Base-by-base conservation (phyloP, 768 basidiomycete species). In the Chalciporus piperatus region DNA sequence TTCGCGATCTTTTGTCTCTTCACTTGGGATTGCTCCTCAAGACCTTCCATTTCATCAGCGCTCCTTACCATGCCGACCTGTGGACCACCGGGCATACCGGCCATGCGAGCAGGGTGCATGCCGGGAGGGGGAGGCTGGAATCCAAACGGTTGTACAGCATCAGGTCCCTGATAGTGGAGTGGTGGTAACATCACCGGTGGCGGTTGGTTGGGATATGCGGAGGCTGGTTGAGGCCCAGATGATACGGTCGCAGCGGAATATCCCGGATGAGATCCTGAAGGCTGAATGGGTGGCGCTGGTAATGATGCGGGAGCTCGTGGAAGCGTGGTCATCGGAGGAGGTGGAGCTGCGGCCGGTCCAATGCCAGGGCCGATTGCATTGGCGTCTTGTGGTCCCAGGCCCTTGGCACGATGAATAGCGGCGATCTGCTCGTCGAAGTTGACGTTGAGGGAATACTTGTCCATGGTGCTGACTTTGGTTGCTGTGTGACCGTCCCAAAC, bases 401-500 rank as follows among this genome's bases (percentile, higher is more conserved):
- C 93, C 68, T 93, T 92, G 22, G 92, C 83, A 51, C 88, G 88
- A 72, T 97, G 95, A 52, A 98, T 93, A 43, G 94, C 92, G 40
- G 92, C 92, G 67, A 99, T 99, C 68, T 99, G 97, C 64, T 98
- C 94, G 72, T 98, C 93, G 67, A 98, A 86, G 67, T 93, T 95
- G 75, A 91, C 93, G 56, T 88, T 87, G 14, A 84, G 85, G 44
- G 94, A 94, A 76, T 87, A 99, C 65, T 92, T 92, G 78, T 94
- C 90, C 64, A 94, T 76, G 1, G 93, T 97, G 59, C 83, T 84
- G 44, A 87, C 87, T 72, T 95, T 98, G 40, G 92, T 89, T 40
- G 92, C 89, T 2, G 95, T 95, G 70, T 98, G 95, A 61, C 97
- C 97, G 71, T 98, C 97, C 97, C 97, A 99, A 44, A 98, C 91